These are phyloP conservation scores for Acer negundo DNA, from an alignment of 345 rosid genomes.

Conservation along the genomic window DNA sequence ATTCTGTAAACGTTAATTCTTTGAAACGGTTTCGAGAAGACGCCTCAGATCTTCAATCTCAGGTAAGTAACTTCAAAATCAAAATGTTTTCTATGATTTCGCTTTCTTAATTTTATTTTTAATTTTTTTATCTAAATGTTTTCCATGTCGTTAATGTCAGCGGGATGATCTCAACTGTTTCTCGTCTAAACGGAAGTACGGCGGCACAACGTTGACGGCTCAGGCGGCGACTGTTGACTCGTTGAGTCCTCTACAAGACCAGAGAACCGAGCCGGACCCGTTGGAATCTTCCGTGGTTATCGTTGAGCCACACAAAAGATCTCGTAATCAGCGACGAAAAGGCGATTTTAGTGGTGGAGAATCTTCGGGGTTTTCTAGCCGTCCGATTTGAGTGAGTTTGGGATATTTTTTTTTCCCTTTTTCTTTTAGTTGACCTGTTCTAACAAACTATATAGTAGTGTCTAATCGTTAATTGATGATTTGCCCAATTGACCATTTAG, in stretches of 20 bases:
- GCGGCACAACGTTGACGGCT: conserved; percentile 17
- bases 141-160: background rate
- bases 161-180: conserved; percentile 27
- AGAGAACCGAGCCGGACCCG: background rate
- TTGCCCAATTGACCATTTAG: background rate
- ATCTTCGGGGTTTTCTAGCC: conserved; percentile 18
- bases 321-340: background rate
- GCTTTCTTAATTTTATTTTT: background rate
- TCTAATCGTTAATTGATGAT: background rate
- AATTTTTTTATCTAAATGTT: background rate
- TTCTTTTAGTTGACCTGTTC: conserved; percentile 22
- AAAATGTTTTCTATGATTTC: background rate
- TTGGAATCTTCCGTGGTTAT: conserved; percentile 18
- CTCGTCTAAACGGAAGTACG: conserved; percentile 15
- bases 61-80: conserved; percentile 27
- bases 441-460: conserved; percentile 3
- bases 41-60: conserved; percentile 33
- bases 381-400: conserved; percentile 27
- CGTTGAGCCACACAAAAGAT: conserved; percentile 6
- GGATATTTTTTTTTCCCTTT: background rate
- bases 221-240: conserved; percentile 23
- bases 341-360: background rate
- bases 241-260: conserved; percentile 20
- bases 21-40: conserved; percentile 30
- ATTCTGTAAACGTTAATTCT: conserved; percentile 15